These are phyloP conservation scores for Paecilomyces formosus DNA, from an alignment of 2,329 filamentous ascomycete species.

Conservation along the genomic window DNA sequence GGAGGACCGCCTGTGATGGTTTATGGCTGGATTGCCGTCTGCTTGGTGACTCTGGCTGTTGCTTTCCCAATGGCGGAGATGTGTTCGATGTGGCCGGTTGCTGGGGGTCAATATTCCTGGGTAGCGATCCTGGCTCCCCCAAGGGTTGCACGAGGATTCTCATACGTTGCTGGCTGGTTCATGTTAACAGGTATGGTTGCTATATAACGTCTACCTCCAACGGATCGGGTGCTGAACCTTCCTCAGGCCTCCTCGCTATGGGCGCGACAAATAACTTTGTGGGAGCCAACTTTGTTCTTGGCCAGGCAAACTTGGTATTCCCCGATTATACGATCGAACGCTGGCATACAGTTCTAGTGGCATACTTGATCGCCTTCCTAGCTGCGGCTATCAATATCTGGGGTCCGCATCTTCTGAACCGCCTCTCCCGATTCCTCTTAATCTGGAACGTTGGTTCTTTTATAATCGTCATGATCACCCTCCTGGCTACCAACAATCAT, in stretches of 20 bases:
- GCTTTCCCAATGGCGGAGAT: conserved; percentile 55
- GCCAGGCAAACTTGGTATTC: conserved; percentile 46
- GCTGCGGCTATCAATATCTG: conserved; percentile 44
- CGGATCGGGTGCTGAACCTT: neutral
- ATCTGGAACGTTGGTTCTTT: conserved; percentile 50
- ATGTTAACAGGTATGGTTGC: conserved; percentile 37
- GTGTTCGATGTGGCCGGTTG: conserved; percentile 50
- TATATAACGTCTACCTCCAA: conserved; percentile 2
- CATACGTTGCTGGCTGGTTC: conserved; percentile 43
- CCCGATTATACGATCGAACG: conserved; percentile 46
- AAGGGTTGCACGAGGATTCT: conserved; percentile 35
- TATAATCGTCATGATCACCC: conserved; percentile 44
- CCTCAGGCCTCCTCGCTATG: conserved; percentile 42
- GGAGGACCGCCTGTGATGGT: conserved; percentile 54
- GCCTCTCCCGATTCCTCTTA: conserved; percentile 43
- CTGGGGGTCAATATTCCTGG: conserved; percentile 53
- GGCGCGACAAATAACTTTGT: conserved; percentile 50
- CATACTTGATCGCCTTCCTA: conserved; percentile 42
- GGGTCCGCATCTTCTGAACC: conserved; percentile 44
- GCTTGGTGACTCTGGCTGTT: conserved; percentile 44
- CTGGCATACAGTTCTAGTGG: conserved; percentile 50
- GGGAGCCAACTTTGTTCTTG: conserved; percentile 49
- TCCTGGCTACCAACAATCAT: conserved; percentile 47
- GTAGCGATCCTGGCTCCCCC: conserved; percentile 49
- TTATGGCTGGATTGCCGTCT: conserved; percentile 50